A percentile compares a stretch with the other conserved stretches of the same genome.
Conservation (phyloP, 2,329 filamentous ascomycete genomes). For the Aspergillus fumigatus region DNA sequence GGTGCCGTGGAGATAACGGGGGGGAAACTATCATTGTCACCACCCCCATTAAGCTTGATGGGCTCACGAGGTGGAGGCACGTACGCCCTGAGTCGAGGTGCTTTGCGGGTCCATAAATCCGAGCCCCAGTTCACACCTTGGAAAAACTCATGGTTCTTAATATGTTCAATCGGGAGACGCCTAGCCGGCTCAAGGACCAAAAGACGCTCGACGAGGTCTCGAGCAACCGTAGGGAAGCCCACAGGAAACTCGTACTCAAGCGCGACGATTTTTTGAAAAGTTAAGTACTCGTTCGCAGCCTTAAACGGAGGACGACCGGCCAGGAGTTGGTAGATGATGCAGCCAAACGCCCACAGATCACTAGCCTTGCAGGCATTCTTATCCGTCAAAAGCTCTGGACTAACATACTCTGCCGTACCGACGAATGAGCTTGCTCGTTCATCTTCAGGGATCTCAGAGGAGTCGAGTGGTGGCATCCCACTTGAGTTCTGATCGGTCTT, state of each 20-base stretch:
- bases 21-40: conserved; percentile 37
- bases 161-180: conserved; percentile 86
- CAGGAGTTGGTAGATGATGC: conserved; percentile 92
- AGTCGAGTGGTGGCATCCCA: conserved; percentile 45
- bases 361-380: conserved; percentile 98
- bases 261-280: conserved; percentile 95
- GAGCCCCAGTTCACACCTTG: conserved; percentile 81
- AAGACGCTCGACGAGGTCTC: conserved; percentile 84
- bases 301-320: conserved; percentile 98
- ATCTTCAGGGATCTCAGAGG: conserved; percentile 57
- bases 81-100: conserved; percentile 80
- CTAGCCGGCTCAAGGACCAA: conserved; percentile 82
- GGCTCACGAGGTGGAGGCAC: conserved; percentile 71
- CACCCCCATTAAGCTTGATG: conserved; percentile 65
- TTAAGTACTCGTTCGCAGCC: conserved; percentile 89
- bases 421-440: conserved; percentile 89
- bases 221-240: conserved; percentile 80
- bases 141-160: conserved; percentile 95
- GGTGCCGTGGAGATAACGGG: conserved; percentile 39
- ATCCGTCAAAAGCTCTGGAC: conserved; percentile 90
- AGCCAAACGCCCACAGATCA: conserved; percentile 97
- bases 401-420: conserved; percentile 96
- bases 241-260: conserved; percentile 90
- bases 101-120: conserved; percentile 81
- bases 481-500: conserved; percentile 45